Conservation (phyloP, 2,329 filamentous ascomycete species). For the Talaromyces sp. region DNA sequence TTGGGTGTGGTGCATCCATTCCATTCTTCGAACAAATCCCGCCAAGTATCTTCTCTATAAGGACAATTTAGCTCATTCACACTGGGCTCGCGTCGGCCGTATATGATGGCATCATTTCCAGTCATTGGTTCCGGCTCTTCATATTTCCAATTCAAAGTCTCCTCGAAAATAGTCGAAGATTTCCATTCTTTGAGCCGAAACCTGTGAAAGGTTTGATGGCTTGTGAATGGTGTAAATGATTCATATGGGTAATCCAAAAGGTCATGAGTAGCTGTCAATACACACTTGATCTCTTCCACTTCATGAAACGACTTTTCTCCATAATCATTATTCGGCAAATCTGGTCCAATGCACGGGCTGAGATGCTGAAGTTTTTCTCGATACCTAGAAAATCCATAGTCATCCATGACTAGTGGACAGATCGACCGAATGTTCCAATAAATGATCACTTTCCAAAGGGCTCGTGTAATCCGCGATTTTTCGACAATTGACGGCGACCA, state of each 20-base stretch:
- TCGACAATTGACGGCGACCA: conserved; percentile 15
- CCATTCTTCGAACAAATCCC: not conserved
- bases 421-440: conserved; percentile 16
- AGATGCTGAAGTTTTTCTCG: not conserved
- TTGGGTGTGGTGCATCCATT: not conserved
- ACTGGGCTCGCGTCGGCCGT: not conserved
- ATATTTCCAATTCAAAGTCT: not conserved
- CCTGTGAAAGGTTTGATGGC: not conserved
- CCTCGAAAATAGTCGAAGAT: not conserved
- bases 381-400: not conserved
- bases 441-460: conserved; percentile 12
- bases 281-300: not conserved
- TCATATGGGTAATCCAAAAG: not conserved
- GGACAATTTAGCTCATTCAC: not conserved
- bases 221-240: not conserved
- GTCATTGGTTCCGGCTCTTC: not conserved
- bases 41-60: not conserved
- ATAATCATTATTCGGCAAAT: not conserved
- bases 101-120: not conserved
- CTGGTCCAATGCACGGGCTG: not conserved
- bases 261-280: not conserved
- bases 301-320: not conserved
- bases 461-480: conserved; percentile 9
- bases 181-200: not conserved
- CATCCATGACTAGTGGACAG: not conserved